Evolutionary conservation across 2,329 filamentous ascomycete genomes (phyloP).

Genomic region (Aspergillus eucalypticola): DNA sequence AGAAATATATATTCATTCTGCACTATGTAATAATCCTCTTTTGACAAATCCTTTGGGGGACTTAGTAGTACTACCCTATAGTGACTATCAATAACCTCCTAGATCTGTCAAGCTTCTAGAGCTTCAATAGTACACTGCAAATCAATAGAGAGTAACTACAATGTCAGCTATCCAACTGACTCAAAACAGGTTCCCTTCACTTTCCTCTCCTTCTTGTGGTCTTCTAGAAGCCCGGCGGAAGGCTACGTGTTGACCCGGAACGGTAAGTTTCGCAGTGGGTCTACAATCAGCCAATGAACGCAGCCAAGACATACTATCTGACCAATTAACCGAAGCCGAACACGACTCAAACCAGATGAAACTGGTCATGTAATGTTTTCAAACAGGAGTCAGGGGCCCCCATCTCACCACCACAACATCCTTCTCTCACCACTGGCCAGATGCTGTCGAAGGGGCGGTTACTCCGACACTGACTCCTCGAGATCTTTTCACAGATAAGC

Average conservation of each 20-base stretch:
- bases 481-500: neutral
- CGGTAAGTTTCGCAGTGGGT: neutral
- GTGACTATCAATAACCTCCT: too few relatives aligned
- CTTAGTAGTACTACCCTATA: too few relatives aligned
- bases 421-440: neutral
- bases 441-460: neutral
- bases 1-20: too few relatives aligned
- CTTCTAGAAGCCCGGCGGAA: neutral
- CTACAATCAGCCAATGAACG: neutral
- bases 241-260: neutral
- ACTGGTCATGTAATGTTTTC: constrained; percentile 13
- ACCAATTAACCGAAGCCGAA: neutral
- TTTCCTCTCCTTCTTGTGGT: neutral
- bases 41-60: too few relatives aligned
- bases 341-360: constrained; percentile 6
- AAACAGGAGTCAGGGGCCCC: neutral
- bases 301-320: neutral
- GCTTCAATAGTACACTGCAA: too few relatives aligned
- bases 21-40: too few relatives aligned
- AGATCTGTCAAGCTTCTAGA: too few relatives aligned
- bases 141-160: too few relatives aligned
- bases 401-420: neutral
- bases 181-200: neutral
- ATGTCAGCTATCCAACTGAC: neutral
- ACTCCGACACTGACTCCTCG: neutral